Evolutionary conservation across 441 rosid species (phyloP).

Genomic region (Metrosideros polymorpha): DNA sequence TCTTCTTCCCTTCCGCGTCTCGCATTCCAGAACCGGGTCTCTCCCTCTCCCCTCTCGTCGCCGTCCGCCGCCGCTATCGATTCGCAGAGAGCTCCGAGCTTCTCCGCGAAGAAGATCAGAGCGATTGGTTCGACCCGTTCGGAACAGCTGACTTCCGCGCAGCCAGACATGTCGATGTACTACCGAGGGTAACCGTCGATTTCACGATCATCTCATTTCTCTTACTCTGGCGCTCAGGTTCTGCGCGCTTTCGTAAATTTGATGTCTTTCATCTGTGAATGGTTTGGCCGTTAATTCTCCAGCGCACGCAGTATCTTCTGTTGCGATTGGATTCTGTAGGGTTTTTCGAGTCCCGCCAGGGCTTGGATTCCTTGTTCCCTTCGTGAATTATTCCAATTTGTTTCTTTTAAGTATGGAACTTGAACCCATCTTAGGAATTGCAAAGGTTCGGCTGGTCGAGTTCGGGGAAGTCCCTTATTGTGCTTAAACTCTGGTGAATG

Average conservation of each 20-base stretch:
- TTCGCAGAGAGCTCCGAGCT: not conserved
- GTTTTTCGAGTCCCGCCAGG: not conserved
- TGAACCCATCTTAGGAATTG: not conserved
- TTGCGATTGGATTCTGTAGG: not conserved
- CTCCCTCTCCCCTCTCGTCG: not conserved
- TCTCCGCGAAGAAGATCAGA: not conserved
- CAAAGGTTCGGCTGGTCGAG: no score
- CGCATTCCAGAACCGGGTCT: not conserved
- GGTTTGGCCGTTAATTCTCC: not conserved
- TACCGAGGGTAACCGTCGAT: not conserved
- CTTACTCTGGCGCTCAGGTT: not conserved
- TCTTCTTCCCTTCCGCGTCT: not conserved
- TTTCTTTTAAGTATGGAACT: not conserved
- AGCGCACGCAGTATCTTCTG: not conserved
- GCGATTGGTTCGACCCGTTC: not conserved
- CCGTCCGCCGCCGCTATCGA: not conserved
- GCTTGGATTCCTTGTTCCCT: not conserved
- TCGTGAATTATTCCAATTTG: not conserved
- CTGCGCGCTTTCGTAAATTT: not conserved
- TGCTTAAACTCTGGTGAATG: not conserved
- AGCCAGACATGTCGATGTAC: not conserved
- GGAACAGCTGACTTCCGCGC: not conserved
- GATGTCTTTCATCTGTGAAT: not conserved
- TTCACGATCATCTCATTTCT: not conserved
- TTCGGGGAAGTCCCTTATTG: not conserved